Conservation (phyloP, 169 alveolate species). For the Plasmodium chabaudi region DNA sequence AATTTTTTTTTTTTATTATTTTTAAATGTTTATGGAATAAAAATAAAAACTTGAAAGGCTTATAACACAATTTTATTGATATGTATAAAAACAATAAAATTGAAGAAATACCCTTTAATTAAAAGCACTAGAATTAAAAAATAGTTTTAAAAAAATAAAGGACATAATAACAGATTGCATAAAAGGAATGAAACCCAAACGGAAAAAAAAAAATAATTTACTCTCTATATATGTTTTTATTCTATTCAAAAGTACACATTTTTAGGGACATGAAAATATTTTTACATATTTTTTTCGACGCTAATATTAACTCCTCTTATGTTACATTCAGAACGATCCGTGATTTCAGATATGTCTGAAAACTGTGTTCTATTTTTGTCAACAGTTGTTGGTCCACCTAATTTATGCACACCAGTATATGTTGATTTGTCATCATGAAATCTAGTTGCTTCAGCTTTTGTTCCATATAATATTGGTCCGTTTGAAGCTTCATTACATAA, state of each 20-base stretch:
- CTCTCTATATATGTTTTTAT: neutral
- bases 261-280: neutral
- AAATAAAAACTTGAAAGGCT: too few relatives aligned
- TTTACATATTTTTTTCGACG: constrained; percentile 71
- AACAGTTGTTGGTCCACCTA: constrained; percentile 91
- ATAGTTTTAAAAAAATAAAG: neutral
- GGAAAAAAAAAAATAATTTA: too few relatives aligned
- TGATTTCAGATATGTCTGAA: constrained; percentile 79
- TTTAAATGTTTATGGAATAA: too few relatives aligned
- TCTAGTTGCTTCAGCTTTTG: constrained; percentile 90
- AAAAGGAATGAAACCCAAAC: too few relatives aligned
- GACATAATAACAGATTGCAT: neutral
- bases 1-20: too few relatives aligned
- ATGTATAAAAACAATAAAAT: too few relatives aligned
- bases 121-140: too few relatives aligned
- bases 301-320: constrained; percentile 81
- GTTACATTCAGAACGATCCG: constrained; percentile 80
- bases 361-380: constrained; percentile 85
- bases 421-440: constrained; percentile 90
- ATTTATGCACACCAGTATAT: constrained; percentile 92
- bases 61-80: too few relatives aligned
- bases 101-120: too few relatives aligned
- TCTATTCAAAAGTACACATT: neutral
- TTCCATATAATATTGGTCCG: constrained; percentile 91
- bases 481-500: constrained; percentile 79